These are phyloP conservation scores for Discostella stelligeroides DNA, from an alignment of 108 stramenopile genomes.

Conservation along the genomic window DNA sequence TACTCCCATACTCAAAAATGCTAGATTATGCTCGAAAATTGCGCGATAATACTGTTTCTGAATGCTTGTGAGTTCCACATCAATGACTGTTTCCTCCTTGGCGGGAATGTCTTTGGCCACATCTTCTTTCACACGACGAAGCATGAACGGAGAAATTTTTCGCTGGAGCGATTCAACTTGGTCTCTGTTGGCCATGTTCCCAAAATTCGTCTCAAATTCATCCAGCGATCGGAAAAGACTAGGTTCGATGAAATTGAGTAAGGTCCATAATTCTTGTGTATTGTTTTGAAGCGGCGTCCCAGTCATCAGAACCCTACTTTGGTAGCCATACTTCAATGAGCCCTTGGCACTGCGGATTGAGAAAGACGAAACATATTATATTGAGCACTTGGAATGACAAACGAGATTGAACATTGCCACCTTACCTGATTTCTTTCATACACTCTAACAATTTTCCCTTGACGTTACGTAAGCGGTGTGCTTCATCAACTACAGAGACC, in stretches of 20 bases:
- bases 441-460: constrained; percentile 94
- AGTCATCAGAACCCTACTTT: constrained; percentile 96
- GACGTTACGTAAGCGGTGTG: constrained; percentile 93
- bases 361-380: background rate
- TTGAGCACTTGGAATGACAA: too few species aligned
- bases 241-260: constrained; percentile 98
- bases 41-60: constrained; percentile 99
- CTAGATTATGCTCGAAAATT: constrained; percentile 97
- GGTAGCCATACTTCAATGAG: constrained; percentile 88
- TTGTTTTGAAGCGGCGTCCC: constrained; percentile 99
- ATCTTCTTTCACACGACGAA: constrained; percentile 94
- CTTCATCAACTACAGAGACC: constrained; percentile 96
- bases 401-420: too few species aligned
- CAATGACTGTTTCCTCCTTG: constrained; percentile 98
- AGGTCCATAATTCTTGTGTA: constrained; percentile 94
- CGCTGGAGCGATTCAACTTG: constrained; percentile 92
- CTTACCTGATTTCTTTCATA: constrained; percentile 82
- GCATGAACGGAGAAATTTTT: constrained; percentile 96
- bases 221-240: constrained; percentile 89
- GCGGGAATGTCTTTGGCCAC: constrained; percentile 98
- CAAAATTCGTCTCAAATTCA: constrained; percentile 87
- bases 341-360: constrained; percentile 59
- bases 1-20: constrained; percentile 90
- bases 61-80: constrained; percentile 97
- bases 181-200: constrained; percentile 90